Evolutionary conservation across 148 eudicot species (phyloP).

Genomic region (Silene latifolia): DNA sequence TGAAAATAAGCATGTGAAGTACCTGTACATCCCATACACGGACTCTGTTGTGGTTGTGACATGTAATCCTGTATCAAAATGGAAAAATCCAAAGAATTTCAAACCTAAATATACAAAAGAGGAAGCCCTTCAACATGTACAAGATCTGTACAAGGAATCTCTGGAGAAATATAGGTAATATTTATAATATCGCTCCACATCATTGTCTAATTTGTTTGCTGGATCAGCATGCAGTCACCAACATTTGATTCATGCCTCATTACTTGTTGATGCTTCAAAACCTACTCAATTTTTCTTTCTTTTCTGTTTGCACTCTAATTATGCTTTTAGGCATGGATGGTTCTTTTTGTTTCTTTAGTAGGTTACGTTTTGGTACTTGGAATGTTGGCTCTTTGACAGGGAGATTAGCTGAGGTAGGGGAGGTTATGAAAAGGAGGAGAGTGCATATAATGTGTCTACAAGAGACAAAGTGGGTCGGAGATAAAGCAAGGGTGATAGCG

Average conservation of each 20-base stretch:
- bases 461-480: too few relatives aligned
- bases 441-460: too few relatives aligned
- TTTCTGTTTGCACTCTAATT: too few relatives aligned
- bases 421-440: too few relatives aligned
- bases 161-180: constrained; percentile 63
- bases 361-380: too few relatives aligned
- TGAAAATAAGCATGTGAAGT: constrained; percentile 92
- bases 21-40: constrained; percentile 85
- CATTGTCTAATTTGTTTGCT: neutral
- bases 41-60: constrained; percentile 91
- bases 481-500: too few relatives aligned
- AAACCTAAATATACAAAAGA: constrained; percentile 77
- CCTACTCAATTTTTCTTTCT: neutral
- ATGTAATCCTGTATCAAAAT: constrained; percentile 82
- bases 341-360: neutral
- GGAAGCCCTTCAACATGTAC: constrained; percentile 77
- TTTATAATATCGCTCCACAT: neutral
- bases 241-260: neutral
- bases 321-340: neutral
- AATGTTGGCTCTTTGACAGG: too few relatives aligned
- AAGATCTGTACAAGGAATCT: constrained; percentile 71
- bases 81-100: constrained; percentile 67
- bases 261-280: neutral
- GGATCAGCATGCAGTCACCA: neutral
- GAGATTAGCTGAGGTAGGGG: too few relatives aligned